Evolutionary conservation across 2,329 filamentous ascomycete genomes (phyloP), one percentile per base, ranked within the genome.

Genomic region (Scedosporium boydii): DNA sequence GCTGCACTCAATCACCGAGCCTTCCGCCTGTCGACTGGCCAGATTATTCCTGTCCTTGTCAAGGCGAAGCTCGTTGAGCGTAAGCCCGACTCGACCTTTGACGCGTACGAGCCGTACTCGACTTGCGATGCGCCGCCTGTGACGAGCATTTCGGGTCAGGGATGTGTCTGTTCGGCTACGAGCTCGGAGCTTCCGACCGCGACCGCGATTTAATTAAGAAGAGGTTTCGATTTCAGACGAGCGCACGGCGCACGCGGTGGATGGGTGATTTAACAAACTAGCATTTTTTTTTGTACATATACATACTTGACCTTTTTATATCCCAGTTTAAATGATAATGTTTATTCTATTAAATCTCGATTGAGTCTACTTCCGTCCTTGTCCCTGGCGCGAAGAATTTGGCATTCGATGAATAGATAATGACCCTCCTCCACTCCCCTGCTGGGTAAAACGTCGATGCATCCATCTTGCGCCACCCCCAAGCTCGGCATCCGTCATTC

Each of bases 1-100:
- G 68, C 75, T 60, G 84, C 84, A 0, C 72, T 89, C 3, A 80
- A 81, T 59, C 87, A 90, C 68, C 79, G 81, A n/a, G 66, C 73
- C 2, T 90, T 90, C 69, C 71, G 75, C 2, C 75, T 90, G 12
- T 77, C 76, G n/a, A 91, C 88, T 0, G 87, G 88, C 7, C 82
- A 85, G 63, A 81, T 87, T 6, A 87, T 90, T 29, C 87, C 87
- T 0, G 85, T 88, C 2, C 77, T 90, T 1, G 82, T 90, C 41
- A 84, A 82, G 72, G 85, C 82, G 1, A 78, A 82, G 66, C 80
- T 76, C 53, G 63, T 76, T 0, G 58, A 64, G 4, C 65, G 69
- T n/a, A 65, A 69, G 6, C 68, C 66, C 63, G 71, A 68, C 3
- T 69, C 70, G n/a, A 73, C 71, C n/a, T 70, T 73, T 23, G 65